A percentile compares a stretch with the other conserved stretches of the same genome.
These are phyloP conservation scores for Boletus barrowsii DNA, from an alignment of 768 basidiomycete genomes.

Conservation along the genomic window DNA sequence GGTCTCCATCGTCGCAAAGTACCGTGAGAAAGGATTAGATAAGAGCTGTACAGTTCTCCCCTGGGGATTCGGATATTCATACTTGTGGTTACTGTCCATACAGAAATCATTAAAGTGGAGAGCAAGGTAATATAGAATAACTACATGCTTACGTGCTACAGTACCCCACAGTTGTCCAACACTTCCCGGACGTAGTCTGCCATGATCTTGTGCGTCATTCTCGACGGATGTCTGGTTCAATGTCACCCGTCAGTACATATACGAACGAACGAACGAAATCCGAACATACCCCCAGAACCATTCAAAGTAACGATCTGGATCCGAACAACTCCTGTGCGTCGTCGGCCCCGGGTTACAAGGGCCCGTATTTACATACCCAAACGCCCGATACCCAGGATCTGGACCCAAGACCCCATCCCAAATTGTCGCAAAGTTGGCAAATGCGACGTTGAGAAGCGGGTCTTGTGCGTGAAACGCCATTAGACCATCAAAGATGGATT, in stretches of 20 bases:
- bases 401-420: constrained; percentile 47
- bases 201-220: constrained; percentile 50
- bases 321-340: constrained; percentile 33
- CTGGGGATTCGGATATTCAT: too few species aligned
- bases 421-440: constrained; percentile 46
- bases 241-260: background rate
- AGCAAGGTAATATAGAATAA: background rate
- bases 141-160: background rate
- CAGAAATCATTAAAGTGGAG: background rate
- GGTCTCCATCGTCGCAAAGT: too few species aligned
- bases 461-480: constrained; percentile 30
- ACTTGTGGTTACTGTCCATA: too few species aligned
- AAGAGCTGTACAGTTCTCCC: too few species aligned
- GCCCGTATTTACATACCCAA: constrained; percentile 44
- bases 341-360: constrained; percentile 34
- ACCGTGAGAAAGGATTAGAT: too few species aligned
- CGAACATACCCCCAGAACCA: constrained; percentile 47
- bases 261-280: background rate
- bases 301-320: constrained; percentile 51
- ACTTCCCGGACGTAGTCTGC: constrained; percentile 48
- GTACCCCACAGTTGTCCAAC: constrained; percentile 30
- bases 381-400: constrained; percentile 44
- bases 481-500: constrained; percentile 44
- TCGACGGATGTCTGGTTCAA: constrained; percentile 45
- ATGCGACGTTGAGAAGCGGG: constrained; percentile 39